Evolutionary conservation across 2,329 filamentous ascomycete genomes (phyloP).

Genomic region (Tolypocladium tropicale): DNA sequence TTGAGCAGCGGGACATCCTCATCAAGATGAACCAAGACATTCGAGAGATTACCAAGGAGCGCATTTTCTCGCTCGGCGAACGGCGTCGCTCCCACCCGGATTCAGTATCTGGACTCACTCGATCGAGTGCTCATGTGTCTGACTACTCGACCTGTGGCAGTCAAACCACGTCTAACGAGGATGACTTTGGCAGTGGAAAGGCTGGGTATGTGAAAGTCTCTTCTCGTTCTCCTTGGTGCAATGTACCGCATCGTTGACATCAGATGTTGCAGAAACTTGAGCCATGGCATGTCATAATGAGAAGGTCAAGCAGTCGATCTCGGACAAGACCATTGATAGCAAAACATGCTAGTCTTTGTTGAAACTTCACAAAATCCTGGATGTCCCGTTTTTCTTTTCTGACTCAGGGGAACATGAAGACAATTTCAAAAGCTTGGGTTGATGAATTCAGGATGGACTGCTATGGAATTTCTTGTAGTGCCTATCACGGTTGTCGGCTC

Average conservation of each 20-base stretch:
- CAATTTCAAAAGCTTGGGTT: too few species aligned
- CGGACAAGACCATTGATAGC: too few species aligned
- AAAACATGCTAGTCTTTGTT: too few species aligned
- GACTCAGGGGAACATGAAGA: background rate
- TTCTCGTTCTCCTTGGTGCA: too few species aligned
- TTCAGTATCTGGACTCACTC: background rate
- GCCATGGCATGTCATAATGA: too few species aligned
- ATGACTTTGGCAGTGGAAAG: background rate
- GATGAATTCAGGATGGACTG: background rate
- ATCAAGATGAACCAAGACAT: conserved; percentile 2
- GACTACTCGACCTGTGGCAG: background rate
- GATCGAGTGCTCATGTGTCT: background rate
- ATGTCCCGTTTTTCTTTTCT: too few species aligned
- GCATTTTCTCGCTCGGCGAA: background rate
- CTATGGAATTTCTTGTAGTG: background rate
- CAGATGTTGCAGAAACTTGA: too few species aligned
- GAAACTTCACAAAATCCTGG: too few species aligned
- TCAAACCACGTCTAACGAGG: background rate
- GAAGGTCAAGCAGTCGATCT: too few species aligned
- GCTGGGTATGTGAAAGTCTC: background rate
- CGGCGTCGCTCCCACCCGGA: background rate
- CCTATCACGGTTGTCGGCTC: background rate
- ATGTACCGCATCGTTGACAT: too few species aligned
- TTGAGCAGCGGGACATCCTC: conserved; percentile 2
- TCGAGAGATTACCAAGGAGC: background rate